Conservation (phyloP, 75 land plant genomes). For the Picea sitchensis region DNA sequence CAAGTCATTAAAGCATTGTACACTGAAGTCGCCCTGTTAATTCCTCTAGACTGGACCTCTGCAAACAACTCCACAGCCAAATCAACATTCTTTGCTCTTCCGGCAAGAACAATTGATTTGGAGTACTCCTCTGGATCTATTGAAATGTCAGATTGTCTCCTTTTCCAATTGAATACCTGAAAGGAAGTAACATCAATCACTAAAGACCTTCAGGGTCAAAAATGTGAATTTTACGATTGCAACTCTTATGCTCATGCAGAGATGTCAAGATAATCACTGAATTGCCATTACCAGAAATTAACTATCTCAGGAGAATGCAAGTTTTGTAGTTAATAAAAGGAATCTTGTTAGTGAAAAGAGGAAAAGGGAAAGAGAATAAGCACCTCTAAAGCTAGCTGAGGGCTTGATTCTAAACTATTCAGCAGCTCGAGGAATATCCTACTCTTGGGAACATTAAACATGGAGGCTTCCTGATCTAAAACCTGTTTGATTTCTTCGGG, state of each 20-base stretch:
- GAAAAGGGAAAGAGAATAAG: neutral
- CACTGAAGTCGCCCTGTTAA: slow-evolving; percentile 21
- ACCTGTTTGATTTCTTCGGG: neutral
- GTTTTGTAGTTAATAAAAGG: neutral
- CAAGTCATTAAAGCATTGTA: slow-evolving; percentile 76
- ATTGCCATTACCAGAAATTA: neutral
- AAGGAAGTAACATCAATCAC: neutral
- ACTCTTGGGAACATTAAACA: neutral
- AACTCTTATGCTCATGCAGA: neutral
- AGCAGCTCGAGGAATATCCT: neutral
- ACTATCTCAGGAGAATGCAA: neutral
- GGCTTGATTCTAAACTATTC: neutral
- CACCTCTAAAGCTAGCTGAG: slow-evolving; percentile 10
- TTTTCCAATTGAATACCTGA: slow-evolving; percentile 79
- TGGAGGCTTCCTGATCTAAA: slow-evolving; percentile 7
- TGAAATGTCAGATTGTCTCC: slow-evolving; percentile 18
- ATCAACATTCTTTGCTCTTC: slow-evolving; percentile 34
- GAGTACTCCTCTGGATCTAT: slow-evolving; percentile 58
- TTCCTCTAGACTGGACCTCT: slow-evolving; percentile 29
- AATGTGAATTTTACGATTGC: neutral
- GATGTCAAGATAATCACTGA: neutral
- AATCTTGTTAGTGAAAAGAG: neutral
- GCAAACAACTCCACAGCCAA: slow-evolving; percentile 47
- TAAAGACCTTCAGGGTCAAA: neutral
- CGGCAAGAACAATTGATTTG: slow-evolving; percentile 70